These are phyloP conservation scores for Emericellopsis cladophorae DNA, from an alignment of 2,329 filamentous ascomycete genomes.

Conservation along the genomic window DNA sequence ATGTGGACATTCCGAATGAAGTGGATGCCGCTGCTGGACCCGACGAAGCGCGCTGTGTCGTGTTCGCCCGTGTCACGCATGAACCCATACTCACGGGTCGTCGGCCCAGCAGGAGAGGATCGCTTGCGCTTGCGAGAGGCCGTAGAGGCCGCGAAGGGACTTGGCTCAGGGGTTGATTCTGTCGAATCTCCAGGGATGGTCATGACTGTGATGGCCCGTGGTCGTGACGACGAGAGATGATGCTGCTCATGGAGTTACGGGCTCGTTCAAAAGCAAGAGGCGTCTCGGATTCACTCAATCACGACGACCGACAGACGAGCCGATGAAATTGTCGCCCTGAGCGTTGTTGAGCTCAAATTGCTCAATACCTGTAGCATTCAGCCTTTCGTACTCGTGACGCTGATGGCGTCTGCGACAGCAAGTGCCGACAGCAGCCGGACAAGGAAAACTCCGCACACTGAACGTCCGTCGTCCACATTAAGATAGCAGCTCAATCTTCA, in stretches of 20 bases:
- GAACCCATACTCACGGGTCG: constrained; percentile 20
- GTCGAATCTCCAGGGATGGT: constrained; percentile 11
- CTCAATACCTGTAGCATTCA: too few species aligned
- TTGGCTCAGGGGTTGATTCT: constrained; percentile 12
- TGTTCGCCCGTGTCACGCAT: constrained; percentile 36
- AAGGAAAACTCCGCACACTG: constrained; percentile 12
- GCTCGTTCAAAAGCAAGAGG: too few species aligned
- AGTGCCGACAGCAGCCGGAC: constrained; percentile 7
- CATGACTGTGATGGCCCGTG: not conserved
- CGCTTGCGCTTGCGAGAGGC: constrained; percentile 16
- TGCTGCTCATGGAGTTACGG: too few species aligned
- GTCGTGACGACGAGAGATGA: too few species aligned
- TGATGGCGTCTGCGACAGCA: too few species aligned
- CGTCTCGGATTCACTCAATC: too few species aligned
- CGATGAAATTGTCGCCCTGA: too few species aligned
- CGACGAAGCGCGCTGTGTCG: constrained; percentile 38
- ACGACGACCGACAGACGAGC: too few species aligned
- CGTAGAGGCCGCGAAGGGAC: constrained; percentile 7
- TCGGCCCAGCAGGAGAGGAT: constrained; percentile 11
- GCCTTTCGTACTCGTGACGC: too few species aligned
- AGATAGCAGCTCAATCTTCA: not conserved
- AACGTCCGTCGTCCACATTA: not conserved
- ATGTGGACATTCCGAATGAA: constrained; percentile 43
- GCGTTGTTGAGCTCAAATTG: too few species aligned
- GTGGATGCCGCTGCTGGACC: constrained; percentile 45